A percentile compares a stretch with the other conserved stretches of the same genome.
These are phyloP conservation scores for Lactarius hengduanensis DNA, from an alignment of 768 basidiomycete genomes.

Conservation along the genomic window DNA sequence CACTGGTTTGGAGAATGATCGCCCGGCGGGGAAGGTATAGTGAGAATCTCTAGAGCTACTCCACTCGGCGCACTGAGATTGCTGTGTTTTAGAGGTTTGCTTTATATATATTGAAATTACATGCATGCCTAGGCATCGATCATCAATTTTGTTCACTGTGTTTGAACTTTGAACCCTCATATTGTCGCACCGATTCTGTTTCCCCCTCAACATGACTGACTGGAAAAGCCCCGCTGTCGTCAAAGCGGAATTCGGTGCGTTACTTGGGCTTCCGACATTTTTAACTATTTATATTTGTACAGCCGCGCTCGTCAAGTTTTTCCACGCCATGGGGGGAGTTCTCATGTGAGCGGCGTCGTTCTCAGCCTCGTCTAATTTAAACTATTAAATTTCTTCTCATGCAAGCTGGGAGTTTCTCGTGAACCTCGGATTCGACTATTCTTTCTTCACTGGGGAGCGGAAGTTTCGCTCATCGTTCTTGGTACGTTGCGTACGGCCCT, in stretches of 20 bases:
- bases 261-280: not conserved
- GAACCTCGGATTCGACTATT: not conserved
- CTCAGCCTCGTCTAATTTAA: not conserved
- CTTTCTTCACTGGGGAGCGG: not conserved
- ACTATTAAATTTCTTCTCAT: not conserved
- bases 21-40: too few relatives aligned
- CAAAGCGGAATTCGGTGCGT: not conserved
- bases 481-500: not conserved
- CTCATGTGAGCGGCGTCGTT: constrained; percentile 9
- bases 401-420: not conserved
- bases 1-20: too few relatives aligned
- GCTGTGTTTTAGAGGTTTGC: not conserved
- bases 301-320: constrained; percentile 2
- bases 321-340: constrained; percentile 14
- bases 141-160: not conserved
- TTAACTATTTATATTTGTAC: not conserved
- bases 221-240: not conserved
- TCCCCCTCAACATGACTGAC: not conserved
- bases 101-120: not conserved
- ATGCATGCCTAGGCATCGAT: not conserved
- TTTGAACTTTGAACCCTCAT: not conserved
- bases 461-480: not conserved
- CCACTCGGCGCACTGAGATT: too few relatives aligned
- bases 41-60: too few relatives aligned
- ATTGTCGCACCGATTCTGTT: not conserved